phyloP scores from a whole-genome alignment of 352 stramenopile genomes.

The Pythium sukuiense region DNA sequence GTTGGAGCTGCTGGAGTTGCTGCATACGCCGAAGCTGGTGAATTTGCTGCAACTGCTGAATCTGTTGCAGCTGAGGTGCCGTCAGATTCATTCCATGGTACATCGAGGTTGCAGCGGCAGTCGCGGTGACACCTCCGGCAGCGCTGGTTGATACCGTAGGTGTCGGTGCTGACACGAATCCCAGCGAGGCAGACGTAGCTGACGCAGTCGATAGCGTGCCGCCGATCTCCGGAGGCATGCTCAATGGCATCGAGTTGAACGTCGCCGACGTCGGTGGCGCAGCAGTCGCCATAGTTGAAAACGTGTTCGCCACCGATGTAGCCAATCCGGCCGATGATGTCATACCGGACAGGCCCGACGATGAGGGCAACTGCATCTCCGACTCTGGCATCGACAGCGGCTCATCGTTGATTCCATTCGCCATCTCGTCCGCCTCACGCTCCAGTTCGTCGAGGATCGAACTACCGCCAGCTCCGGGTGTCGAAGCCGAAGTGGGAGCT shows the following conservation, averaged over 20 bases:
- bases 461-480: constrained; percentile 33
- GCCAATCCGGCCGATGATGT: constrained; percentile 33
- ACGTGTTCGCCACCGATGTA: constrained; percentile 25
- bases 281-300: constrained; percentile 21
- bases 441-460: constrained; percentile 88
- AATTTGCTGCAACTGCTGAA: constrained; percentile 87
- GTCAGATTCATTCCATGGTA: constrained; percentile 84
- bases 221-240: constrained; percentile 75
- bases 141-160: constrained; percentile 48
- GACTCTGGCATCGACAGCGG: constrained; percentile 82
- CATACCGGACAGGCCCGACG: constrained; percentile 21
- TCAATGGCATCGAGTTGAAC: constrained; percentile 63
- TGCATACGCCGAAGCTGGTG: constrained; percentile 81
- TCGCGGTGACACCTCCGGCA: constrained; percentile 29
- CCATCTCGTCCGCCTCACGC: constrained; percentile 86
- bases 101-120: constrained; percentile 40
- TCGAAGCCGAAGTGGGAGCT: constrained; percentile 18
- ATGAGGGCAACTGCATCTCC: constrained; percentile 49
- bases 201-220: constrained; percentile 29
- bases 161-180: constrained; percentile 41
- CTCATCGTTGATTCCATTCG: constrained; percentile 76
- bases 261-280: constrained; percentile 23
- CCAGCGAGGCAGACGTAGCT: constrained; percentile 33
- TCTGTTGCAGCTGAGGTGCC: constrained; percentile 74
- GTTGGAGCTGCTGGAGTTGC: constrained; percentile 65